Base-by-base conservation (phyloP, 257 asterid species). In the Linaria vulgaris region DNA sequence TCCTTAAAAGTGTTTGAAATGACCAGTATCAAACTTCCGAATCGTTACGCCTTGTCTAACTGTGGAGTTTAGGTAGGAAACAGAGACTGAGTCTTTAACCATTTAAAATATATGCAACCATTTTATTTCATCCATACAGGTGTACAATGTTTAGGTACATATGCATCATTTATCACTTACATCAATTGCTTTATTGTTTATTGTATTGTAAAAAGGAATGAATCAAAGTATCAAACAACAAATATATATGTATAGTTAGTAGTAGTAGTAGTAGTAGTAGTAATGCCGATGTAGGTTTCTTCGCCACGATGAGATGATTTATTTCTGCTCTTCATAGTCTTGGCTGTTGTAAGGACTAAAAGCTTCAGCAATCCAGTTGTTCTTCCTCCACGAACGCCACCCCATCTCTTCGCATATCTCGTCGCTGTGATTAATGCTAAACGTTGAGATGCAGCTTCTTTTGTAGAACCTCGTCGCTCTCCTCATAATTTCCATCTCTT, bases 401-500 rank as follows among this genome's bases (percentile, higher is more conserved):
- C 98, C 98, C 98, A 91, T 88, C 69, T 91, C 98, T 56, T 86
- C 77, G 16, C 98, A 91, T 2, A 88, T 86, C 47, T 91, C 95
- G 47, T 91, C 98, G 0, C 79, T 85, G 48, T 91, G 98, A 49
- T 88, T 86, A 51, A 91, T 91, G 69, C 98, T 91, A 77, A 78
- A 91, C 9, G 98, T 91, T 4, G 98, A 91, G 4, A 91, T 91
- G 79, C 98, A 91, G 10, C 88, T 91, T 63, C 98, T 74, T 70
- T 83, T 86, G 79, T 81, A 91, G 39, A 91, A 91, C 48, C 98
- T 71, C 0, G 98, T 91, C 0, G 86, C 75, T 61, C 74, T 78
- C 85, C 38, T 86, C 96, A 91, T 91, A 37, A 91, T 82, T 19
- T 84, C 95, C 86, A 84, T 77, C 78, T 91, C 98, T 11, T 77